phyloP scores from a whole-genome alignment of 2,329 filamentous ascomycete genomes.

The Fusarium secorum region DNA sequence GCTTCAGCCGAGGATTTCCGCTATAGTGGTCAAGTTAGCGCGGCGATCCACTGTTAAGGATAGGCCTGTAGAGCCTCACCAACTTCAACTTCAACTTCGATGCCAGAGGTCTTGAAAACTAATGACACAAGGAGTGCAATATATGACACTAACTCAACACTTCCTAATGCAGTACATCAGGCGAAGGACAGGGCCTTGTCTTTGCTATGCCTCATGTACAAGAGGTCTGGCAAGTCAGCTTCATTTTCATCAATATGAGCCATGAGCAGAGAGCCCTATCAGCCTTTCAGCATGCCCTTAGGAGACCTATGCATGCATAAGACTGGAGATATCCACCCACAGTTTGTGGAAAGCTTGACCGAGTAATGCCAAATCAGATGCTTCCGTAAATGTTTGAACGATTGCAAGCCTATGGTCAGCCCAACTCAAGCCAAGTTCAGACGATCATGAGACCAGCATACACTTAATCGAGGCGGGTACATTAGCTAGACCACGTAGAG shows the following conservation, averaged over 20 bases:
- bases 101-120: neutral
- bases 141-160: neutral
- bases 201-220: neutral
- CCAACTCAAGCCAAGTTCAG: neutral
- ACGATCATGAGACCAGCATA: neutral
- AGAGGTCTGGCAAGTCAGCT: neutral
- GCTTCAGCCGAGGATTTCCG: constrained; percentile 15
- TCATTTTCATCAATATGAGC: neutral
- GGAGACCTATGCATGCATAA: neutral
- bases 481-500: too few relatives aligned
- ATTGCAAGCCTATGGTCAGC: neutral
- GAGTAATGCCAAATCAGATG: neutral
- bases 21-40: constrained; percentile 2
- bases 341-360: neutral
- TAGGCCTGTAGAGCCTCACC: constrained; percentile 4
- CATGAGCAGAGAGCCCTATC: neutral
- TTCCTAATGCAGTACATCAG: neutral
- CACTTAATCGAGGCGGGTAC: neutral
- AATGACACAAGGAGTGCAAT: neutral
- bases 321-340: neutral
- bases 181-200: too few relatives aligned
- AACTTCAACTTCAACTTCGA: neutral
- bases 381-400: neutral
- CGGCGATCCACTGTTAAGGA: constrained; percentile 4
- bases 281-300: neutral